Percentiles rank a stretch among this genome's conserved stretches.
Evolutionary conservation across 2,329 filamentous ascomycete genomes (phyloP).

Genomic region (Diatrype stigma): DNA sequence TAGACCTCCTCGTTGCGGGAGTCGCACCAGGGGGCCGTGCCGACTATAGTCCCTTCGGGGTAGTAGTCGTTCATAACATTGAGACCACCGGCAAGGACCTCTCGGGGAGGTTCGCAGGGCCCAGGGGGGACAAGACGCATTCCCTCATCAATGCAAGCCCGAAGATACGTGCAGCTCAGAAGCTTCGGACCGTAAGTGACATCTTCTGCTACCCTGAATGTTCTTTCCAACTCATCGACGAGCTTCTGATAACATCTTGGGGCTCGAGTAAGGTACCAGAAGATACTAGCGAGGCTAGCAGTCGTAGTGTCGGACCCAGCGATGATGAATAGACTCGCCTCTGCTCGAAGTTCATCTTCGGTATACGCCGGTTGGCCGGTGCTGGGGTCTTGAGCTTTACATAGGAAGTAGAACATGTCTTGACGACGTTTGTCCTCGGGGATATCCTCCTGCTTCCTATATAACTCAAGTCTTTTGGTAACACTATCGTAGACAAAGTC

Average conservation of each 20-base stretch:
- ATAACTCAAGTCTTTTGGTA: slow-evolving; percentile 10
- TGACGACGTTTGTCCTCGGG: slow-evolving; percentile 14
- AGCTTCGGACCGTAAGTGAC: slow-evolving; percentile 17
- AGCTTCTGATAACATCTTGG: slow-evolving; percentile 8
- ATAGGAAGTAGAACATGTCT: slow-evolving; percentile 20
- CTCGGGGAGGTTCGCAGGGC: slow-evolving; percentile 13
- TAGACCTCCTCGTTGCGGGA: slow-evolving; percentile 10
- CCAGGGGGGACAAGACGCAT: slow-evolving; percentile 17
- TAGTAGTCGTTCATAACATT: slow-evolving; percentile 14
- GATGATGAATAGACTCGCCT: slow-evolving; percentile 17
- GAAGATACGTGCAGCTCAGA: slow-evolving; percentile 13
- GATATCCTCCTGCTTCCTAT: slow-evolving; percentile 7
- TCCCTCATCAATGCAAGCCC: slow-evolving; percentile 21
- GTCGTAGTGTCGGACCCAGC: slow-evolving; percentile 19
- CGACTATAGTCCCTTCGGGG: slow-evolving; percentile 18
- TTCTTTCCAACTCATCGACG: slow-evolving; percentile 8
- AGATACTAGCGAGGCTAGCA: slow-evolving; percentile 10
- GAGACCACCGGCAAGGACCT: slow-evolving; percentile 17
- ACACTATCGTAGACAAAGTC: slow-evolving; percentile 15
- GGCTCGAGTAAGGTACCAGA: slow-evolving; percentile 17
- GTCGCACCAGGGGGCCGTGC: slow-evolving; percentile 9
- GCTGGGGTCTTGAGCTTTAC: slow-evolving; percentile 12
- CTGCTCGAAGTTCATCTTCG: slow-evolving; percentile 11
- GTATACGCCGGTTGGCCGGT: slow-evolving; percentile 10
- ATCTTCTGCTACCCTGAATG: slow-evolving; percentile 11